Percentiles rank a stretch among this genome's conserved stretches.
Evolutionary conservation across 805 yeast species (phyloP).

Genomic region (Yarrowia sp.): DNA sequence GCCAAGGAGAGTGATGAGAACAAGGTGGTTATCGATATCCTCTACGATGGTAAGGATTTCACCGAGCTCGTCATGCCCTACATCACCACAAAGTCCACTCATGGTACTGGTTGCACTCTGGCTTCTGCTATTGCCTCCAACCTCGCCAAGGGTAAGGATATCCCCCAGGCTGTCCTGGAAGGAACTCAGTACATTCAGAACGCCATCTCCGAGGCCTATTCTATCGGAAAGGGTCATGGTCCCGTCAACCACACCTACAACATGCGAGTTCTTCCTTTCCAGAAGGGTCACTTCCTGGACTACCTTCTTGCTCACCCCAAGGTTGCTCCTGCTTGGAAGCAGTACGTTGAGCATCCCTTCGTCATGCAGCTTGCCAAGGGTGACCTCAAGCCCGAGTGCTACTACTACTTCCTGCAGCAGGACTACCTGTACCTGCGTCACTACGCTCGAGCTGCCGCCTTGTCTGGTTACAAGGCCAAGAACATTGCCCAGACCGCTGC

Average conservation of each 20-base stretch:
- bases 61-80: constrained; percentile 50
- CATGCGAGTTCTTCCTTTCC: constrained; percentile 38
- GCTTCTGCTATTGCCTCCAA: constrained; percentile 78
- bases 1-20: constrained; percentile 29
- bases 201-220: constrained; percentile 53
- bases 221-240: constrained; percentile 55
- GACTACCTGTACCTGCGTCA: constrained; percentile 70
- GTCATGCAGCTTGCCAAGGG: constrained; percentile 54
- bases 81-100: constrained; percentile 56
- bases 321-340: constrained; percentile 55
- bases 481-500: constrained; percentile 48
- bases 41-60: constrained; percentile 37
- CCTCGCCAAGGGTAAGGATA: constrained; percentile 53
- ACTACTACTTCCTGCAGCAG: constrained; percentile 56
- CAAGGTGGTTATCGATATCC: constrained; percentile 33
- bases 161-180: constrained; percentile 52
- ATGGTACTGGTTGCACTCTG: constrained; percentile 90
- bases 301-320: constrained; percentile 57
- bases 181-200: constrained; percentile 66
- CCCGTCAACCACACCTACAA: constrained; percentile 68
- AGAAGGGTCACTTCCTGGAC: constrained; percentile 45
- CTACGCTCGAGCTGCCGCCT: constrained; percentile 63
- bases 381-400: constrained; percentile 49
- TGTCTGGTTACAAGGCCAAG: constrained; percentile 64
- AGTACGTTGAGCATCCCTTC: constrained; percentile 59